Evolutionary conservation across 2,329 filamentous ascomycete genomes (phyloP).

Genomic region (Colletotrichum simmondsii): DNA sequence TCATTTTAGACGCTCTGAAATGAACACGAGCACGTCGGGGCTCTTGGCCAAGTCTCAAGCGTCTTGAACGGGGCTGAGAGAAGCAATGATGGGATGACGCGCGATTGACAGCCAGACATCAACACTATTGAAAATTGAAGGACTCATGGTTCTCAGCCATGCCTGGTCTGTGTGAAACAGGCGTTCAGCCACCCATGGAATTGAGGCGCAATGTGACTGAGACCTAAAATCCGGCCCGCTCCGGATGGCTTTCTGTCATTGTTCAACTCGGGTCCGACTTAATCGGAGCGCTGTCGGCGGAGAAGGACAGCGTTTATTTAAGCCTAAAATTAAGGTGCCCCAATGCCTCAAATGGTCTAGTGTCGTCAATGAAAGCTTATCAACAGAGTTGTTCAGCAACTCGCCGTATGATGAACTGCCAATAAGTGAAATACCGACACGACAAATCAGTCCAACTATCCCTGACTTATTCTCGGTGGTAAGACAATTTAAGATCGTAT

Average conservation of each 20-base stretch:
- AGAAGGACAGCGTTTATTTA: neutral
- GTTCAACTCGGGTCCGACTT: neutral
- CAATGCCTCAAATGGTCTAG: neutral
- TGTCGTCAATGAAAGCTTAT: neutral
- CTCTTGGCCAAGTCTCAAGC: slow-evolving; percentile 14
- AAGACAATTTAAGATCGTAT: too few relatives aligned
- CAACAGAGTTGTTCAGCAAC: too few relatives aligned
- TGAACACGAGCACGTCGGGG: slow-evolving; percentile 12
- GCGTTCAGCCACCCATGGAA: neutral
- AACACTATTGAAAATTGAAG: neutral
- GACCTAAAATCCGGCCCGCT: neutral
- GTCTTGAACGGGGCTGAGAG: neutral
- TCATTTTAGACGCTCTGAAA: slow-evolving; percentile 10
- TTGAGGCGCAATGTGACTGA: neutral
- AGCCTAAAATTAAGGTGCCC: neutral
- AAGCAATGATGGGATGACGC: slow-evolving; percentile 7
- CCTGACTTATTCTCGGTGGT: too few relatives aligned
- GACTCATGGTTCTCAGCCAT: neutral
- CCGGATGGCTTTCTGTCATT: neutral
- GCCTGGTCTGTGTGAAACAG: neutral
- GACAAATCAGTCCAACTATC: too few relatives aligned
- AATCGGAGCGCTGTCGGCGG: neutral
- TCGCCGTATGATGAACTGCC: too few relatives aligned
- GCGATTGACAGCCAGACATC: neutral
- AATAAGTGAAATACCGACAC: too few relatives aligned